These are phyloP conservation scores for Puya raimondii DNA, from an alignment of 176 grass and related monocot genomes.

Conservation along the genomic window DNA sequence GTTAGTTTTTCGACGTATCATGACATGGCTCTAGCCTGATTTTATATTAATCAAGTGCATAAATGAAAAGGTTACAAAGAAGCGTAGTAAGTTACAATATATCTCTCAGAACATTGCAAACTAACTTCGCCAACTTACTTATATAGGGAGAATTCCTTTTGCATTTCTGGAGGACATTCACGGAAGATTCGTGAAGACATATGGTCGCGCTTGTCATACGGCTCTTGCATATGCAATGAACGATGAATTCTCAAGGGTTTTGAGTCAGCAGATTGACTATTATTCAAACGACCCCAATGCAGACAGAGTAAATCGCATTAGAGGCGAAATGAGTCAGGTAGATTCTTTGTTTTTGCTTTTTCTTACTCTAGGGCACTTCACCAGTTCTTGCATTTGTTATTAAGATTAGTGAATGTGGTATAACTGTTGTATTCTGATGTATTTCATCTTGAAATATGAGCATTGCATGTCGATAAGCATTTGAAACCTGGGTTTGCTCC, in stretches of 20 bases:
- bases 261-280: constrained; percentile 89
- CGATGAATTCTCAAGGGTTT: constrained; percentile 92
- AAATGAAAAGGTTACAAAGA: neutral
- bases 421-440: neutral
- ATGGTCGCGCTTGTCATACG: constrained; percentile 70
- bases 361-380: neutral
- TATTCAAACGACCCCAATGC: constrained; percentile 92
- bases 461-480: neutral
- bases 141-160: constrained; percentile 74
- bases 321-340: constrained; percentile 96
- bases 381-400: too few species aligned
- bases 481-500: neutral
- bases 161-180: constrained; percentile 94
- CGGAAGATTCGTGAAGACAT: constrained; percentile 85
- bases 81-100: neutral
- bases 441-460: neutral
- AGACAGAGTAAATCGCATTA: constrained; percentile 88
- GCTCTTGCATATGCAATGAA: constrained; percentile 93
- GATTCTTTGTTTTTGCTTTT: neutral
- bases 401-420: too few species aligned
- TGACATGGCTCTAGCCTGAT: too few species aligned
- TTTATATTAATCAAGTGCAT: neutral
- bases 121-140: neutral
- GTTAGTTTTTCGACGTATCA: too few species aligned
- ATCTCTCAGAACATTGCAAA: constrained; percentile 5